Conservation (phyloP, 352 stramenopile species). For the Pythium pyrilobum region DNA sequence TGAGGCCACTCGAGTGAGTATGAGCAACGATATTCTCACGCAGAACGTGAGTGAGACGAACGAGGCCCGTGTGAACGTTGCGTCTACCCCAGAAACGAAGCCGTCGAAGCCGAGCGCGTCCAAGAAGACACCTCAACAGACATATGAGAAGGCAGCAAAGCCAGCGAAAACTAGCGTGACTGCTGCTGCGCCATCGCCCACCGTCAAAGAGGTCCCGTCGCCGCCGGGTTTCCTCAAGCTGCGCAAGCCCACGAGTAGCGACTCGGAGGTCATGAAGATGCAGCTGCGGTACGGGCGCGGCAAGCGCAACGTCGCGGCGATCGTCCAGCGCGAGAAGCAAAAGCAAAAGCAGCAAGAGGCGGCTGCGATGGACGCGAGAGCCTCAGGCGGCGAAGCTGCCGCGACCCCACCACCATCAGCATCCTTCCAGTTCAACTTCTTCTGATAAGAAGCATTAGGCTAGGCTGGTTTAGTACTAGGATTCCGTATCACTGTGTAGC, state of each 20-base stretch:
- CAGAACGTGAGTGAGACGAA: no score
- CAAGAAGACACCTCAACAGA: constrained; percentile 3
- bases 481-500: no score
- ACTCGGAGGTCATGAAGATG: constrained; percentile 69
- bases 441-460: constrained; percentile 9
- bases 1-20: no score
- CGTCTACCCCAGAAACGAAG: neutral
- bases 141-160: constrained; percentile 6
- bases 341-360: constrained; percentile 14
- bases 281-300: constrained; percentile 61
- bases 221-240: constrained; percentile 49
- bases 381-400: neutral
- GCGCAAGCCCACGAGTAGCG: constrained; percentile 51
- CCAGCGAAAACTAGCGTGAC: neutral
- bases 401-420: neutral
- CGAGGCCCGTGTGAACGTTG: neutral
- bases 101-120: neutral
- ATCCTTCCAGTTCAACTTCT: constrained; percentile 27
- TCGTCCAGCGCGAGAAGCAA: constrained; percentile 40
- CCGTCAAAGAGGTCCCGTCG: neutral
- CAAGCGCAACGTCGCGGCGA: constrained; percentile 46
- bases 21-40: no score
- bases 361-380: neutral
- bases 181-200: neutral
- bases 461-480: constrained; percentile 13